These are phyloP conservation scores for Escovopsis sp. DNA, from an alignment of 2,329 filamentous ascomycete genomes.

Conservation along the genomic window DNA sequence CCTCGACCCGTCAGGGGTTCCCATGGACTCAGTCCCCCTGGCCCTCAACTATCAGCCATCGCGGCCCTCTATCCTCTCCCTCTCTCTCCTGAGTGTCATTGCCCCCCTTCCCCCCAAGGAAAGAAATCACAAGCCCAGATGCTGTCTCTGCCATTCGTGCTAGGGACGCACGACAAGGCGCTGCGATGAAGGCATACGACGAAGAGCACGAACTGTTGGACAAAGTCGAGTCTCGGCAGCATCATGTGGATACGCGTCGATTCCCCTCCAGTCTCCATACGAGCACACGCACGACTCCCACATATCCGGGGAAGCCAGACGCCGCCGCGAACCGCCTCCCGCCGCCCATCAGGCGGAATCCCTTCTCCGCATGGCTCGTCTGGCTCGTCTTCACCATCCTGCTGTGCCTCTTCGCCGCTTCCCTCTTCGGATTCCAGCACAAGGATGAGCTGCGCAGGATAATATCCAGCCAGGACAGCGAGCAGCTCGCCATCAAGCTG, in stretches of 20 bases:
- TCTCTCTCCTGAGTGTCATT: too few species aligned
- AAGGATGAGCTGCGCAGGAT: not conserved
- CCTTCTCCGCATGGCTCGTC: constrained; percentile 1
- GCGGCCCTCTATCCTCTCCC: too few species aligned
- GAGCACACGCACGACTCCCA: not conserved
- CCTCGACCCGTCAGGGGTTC: too few species aligned
- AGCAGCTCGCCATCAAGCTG: constrained; percentile 8
- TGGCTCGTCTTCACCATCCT: constrained; percentile 1
- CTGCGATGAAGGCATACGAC: not conserved
- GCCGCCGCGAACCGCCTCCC: not conserved
- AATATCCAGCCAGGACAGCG: not conserved
- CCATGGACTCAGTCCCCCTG: too few species aligned
- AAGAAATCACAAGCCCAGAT: not conserved
- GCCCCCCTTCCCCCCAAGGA: not conserved
- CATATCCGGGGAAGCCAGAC: not conserved
- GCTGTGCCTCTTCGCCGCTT: constrained; percentile 1
- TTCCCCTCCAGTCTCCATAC: too few species aligned
- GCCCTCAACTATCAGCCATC: too few species aligned
- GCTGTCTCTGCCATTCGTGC: too few species aligned
- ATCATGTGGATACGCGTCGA: not conserved
- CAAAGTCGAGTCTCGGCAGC: not conserved
- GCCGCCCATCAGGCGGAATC: not conserved
- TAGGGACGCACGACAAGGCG: not conserved
- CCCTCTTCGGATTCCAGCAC: constrained; percentile 1
- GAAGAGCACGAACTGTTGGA: not conserved